Evolutionary conservation across 177 flowering plant genomes (phyloP).

Genomic region (Vitis hybrid): DNA sequence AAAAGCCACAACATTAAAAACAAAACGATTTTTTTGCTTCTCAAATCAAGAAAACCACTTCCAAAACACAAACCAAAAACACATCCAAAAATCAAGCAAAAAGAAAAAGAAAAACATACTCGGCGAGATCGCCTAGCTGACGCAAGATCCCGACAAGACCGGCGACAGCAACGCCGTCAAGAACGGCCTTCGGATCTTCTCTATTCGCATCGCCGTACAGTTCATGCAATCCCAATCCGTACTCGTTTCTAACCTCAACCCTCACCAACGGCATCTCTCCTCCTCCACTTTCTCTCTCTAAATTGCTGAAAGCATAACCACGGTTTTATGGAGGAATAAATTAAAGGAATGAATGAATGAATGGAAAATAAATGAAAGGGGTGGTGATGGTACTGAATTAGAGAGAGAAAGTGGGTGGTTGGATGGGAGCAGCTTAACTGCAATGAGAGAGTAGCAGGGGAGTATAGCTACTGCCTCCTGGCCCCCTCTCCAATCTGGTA

Average conservation of each 20-base stretch:
- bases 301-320: too few species aligned
- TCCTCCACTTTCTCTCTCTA: conserved; percentile 9
- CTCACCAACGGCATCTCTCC: conserved; percentile 53
- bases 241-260: conserved; percentile 65
- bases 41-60: neutral
- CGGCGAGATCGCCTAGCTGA: conserved; percentile 92
- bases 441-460: conserved; percentile 20
- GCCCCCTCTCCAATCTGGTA: too few species aligned
- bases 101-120: conserved; percentile 50
- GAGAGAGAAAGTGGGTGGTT: conserved; percentile 30
- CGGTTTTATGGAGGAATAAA: neutral
- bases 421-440: conserved; percentile 59
- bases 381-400: too few species aligned
- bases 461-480: neutral
- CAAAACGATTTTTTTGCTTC: neutral
- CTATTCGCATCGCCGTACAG: conserved; percentile 43
- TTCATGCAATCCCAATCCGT: conserved; percentile 60
- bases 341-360: conserved; percentile 4
- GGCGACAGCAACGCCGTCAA: conserved; percentile 85
- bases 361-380: neutral
- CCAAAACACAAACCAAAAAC: neutral
- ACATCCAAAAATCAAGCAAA: neutral
- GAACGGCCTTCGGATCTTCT: conserved; percentile 83
- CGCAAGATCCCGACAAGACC: conserved; percentile 97
- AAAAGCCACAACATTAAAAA: too few species aligned